Evolutionary conservation across 2,329 filamentous ascomycete species (phyloP).

Genomic region (Alternaria sp.): DNA sequence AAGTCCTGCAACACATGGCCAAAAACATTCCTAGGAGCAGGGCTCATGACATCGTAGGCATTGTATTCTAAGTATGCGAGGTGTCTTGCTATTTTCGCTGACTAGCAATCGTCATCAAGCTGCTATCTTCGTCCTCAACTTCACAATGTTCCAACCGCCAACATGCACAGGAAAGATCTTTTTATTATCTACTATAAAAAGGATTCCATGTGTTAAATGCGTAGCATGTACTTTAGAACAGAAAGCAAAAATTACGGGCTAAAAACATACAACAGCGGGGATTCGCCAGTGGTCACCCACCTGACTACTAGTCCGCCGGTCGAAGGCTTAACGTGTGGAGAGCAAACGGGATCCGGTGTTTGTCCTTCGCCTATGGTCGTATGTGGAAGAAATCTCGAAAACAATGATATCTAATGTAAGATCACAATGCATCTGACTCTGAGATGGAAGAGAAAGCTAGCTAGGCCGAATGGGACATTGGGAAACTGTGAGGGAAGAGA

Average conservation of each 20-base stretch:
- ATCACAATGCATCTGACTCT: background rate
- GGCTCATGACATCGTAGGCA: background rate
- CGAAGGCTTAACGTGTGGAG: constrained; percentile 19
- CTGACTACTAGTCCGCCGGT: constrained; percentile 5
- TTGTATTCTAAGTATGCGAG: background rate
- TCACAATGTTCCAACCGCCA: background rate
- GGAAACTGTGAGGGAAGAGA: background rate
- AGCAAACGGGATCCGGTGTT: constrained; percentile 18
- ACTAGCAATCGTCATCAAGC: background rate
- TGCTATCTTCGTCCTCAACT: background rate
- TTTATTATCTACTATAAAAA: no score
- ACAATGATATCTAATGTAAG: background rate
- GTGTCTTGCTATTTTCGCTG: background rate
- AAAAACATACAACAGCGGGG: constrained; percentile 7
- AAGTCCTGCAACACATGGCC: background rate
- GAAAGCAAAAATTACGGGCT: background rate
- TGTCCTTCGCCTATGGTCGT: constrained; percentile 16
- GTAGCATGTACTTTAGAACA: background rate
- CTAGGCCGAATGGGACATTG: background rate
- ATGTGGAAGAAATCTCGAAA: constrained; percentile 2
- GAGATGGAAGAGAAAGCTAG: background rate
- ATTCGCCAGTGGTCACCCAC: constrained; percentile 6
- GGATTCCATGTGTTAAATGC: background rate
- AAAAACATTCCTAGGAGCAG: background rate
- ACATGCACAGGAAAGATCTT: background rate